Conservation (phyloP, 306 rosid species). For the Quercus glauca region DNA sequence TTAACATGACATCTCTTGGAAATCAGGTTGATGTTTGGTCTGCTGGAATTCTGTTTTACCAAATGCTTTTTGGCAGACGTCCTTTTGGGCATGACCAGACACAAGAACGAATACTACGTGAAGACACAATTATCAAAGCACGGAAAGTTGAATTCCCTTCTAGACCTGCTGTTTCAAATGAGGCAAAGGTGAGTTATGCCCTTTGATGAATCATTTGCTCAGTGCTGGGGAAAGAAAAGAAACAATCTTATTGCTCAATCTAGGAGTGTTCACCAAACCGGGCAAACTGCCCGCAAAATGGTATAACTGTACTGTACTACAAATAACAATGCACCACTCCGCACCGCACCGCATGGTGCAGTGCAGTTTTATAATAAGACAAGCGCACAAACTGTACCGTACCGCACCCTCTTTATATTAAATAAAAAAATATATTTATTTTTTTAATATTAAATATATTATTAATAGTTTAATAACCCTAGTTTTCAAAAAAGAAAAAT, state of each 20-base stretch:
- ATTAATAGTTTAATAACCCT: no score
- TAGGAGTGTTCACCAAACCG: no score
- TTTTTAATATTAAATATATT: no score
- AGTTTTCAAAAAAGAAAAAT: no score
- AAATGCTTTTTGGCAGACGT: constrained; percentile 95
- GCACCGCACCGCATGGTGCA: no score
- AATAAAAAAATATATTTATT: no score
- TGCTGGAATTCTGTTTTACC: constrained; percentile 82
- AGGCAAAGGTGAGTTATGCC: constrained; percentile 81
- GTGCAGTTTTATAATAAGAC: no score
- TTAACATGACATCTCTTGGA: constrained; percentile 26
- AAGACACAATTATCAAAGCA: constrained; percentile 97
- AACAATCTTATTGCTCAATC: background rate
- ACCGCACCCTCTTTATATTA: no score
- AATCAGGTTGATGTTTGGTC: constrained; percentile 99
- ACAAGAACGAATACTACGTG: constrained; percentile 94
- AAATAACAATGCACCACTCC: no score
- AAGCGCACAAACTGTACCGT: no score
- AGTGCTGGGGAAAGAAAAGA: background rate
- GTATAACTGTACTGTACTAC: no score
- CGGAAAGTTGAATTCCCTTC: constrained; percentile 94
- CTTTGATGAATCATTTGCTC: background rate
- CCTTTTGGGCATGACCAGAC: constrained; percentile 98
- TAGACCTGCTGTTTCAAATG: constrained; percentile 81
- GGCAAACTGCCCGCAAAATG: no score